phyloP scores from a whole-genome alignment of 2,329 filamentous ascomycete genomes.

The Neofusicoccum kwambonambiense region DNA sequence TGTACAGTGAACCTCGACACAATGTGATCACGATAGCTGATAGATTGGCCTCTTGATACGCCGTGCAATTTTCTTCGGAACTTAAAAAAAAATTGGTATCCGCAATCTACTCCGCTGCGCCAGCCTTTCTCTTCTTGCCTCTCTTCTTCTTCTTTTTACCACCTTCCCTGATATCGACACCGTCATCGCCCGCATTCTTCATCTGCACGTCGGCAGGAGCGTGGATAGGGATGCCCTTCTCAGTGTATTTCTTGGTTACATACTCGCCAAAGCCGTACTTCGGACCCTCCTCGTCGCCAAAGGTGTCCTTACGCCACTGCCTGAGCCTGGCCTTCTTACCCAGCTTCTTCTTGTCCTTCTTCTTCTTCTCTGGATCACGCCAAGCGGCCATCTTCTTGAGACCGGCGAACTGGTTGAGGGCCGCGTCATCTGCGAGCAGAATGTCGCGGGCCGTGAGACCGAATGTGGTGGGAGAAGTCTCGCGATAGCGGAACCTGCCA shows the following conservation, averaged over 20 bases:
- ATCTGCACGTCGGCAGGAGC: conserved; percentile 25
- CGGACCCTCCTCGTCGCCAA: conserved; percentile 59
- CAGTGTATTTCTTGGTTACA: conserved; percentile 27
- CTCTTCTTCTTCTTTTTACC: conserved; percentile 40
- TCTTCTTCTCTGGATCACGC: conserved; percentile 85
- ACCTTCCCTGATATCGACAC: conserved; percentile 30
- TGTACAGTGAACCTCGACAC: too few species aligned
- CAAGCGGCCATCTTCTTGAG: conserved; percentile 94
- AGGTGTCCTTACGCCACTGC: conserved; percentile 76
- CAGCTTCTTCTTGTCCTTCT: conserved; percentile 79
- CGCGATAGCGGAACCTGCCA: conserved; percentile 80
- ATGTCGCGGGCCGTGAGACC: conserved; percentile 90
- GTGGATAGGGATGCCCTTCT: conserved; percentile 23
- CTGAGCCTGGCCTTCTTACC: conserved; percentile 89
- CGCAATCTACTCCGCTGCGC: neutral
- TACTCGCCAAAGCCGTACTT: conserved; percentile 42
- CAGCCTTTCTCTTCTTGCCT: conserved; percentile 35
- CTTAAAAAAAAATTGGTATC: neutral
- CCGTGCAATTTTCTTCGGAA: neutral
- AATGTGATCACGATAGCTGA: too few species aligned
- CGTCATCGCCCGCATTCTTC: conserved; percentile 32
- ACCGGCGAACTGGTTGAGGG: conserved; percentile 86
- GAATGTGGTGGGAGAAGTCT: conserved; percentile 86
- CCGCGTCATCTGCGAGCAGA: conserved; percentile 79
- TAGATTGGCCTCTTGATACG: neutral